phyloP scores from a whole-genome alignment of 768 basidiomycete genomes.

The Dioszegia hungarica region DNA sequence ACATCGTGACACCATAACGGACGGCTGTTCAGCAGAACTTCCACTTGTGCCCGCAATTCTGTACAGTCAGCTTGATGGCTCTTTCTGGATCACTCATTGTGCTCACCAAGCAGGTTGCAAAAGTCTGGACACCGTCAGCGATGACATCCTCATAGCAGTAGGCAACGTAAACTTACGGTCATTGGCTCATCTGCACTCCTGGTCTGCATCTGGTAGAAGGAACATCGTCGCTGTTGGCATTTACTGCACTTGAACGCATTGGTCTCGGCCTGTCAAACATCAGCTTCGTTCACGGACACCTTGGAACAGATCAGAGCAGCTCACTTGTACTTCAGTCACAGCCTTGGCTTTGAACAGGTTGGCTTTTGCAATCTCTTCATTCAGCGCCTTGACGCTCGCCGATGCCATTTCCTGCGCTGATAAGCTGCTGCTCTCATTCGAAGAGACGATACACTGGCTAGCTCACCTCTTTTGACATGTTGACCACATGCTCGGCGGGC shows the following conservation, averaged over 20 bases:
- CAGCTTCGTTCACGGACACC: background rate
- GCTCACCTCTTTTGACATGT: constrained; percentile 74
- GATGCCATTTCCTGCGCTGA: constrained; percentile 82
- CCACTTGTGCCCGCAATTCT: constrained; percentile 44
- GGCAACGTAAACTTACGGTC: constrained; percentile 61
- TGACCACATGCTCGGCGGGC: constrained; percentile 62
- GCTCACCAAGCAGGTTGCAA: constrained; percentile 65
- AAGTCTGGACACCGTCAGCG: constrained; percentile 58
- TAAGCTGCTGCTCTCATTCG: no score
- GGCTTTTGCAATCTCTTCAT: constrained; percentile 72
- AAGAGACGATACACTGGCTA: no score
- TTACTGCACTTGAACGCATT: constrained; percentile 94
- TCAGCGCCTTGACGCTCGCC: constrained; percentile 78
- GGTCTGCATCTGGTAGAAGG: constrained; percentile 94
- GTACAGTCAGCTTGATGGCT: constrained; percentile 11
- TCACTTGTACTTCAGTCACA: constrained; percentile 60
- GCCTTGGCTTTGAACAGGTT: constrained; percentile 88
- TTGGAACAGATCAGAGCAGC: no score
- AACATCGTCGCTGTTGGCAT: constrained; percentile 76
- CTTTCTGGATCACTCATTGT: background rate
- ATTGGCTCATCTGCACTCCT: constrained; percentile 97
- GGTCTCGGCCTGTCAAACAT: constrained; percentile 68
- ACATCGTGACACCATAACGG: no score
- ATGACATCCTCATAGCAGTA: background rate
- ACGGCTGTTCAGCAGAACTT: constrained; percentile 48